Evolutionary conservation across 495 filamentous ascomycete species (phyloP).

Genomic region (Cercophora newfieldiana): DNA sequence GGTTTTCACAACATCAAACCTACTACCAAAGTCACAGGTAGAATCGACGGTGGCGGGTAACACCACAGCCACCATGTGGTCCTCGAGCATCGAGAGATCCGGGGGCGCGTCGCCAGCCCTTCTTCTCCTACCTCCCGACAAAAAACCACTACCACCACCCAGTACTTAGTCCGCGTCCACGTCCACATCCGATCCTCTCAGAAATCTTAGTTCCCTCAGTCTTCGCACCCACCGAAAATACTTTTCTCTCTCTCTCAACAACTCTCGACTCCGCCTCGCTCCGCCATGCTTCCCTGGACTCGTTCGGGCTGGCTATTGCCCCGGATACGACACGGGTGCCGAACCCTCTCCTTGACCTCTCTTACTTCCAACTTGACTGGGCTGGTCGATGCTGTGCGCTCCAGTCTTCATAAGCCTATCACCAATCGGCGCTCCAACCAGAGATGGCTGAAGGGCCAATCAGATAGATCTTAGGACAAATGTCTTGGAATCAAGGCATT

Average conservation of each 20-base stretch:
- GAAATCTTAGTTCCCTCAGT: constrained; percentile 17
- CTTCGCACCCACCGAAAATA: constrained; percentile 7
- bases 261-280: constrained; percentile 13
- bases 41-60: neutral
- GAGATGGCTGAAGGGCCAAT: constrained; percentile 11
- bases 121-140: neutral
- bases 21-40: neutral
- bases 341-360: constrained; percentile 20
- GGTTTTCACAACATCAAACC: constrained; percentile 9
- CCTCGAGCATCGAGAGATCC: neutral
- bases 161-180: constrained; percentile 17
- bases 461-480: constrained; percentile 26
- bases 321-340: constrained; percentile 17
- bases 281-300: constrained; percentile 18
- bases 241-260: constrained; percentile 14
- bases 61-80: neutral
- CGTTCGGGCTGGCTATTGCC: constrained; percentile 12
- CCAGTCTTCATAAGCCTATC: constrained; percentile 5
- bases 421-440: neutral
- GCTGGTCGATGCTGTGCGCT: neutral
- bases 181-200: neutral
- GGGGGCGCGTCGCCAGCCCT: neutral
- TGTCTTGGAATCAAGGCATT: constrained; percentile 22
- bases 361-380: constrained; percentile 10
- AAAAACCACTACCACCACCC: neutral